These are phyloP conservation scores for Saururus chinensis DNA, from an alignment of 164 flowering plant species.

Conservation along the genomic window DNA sequence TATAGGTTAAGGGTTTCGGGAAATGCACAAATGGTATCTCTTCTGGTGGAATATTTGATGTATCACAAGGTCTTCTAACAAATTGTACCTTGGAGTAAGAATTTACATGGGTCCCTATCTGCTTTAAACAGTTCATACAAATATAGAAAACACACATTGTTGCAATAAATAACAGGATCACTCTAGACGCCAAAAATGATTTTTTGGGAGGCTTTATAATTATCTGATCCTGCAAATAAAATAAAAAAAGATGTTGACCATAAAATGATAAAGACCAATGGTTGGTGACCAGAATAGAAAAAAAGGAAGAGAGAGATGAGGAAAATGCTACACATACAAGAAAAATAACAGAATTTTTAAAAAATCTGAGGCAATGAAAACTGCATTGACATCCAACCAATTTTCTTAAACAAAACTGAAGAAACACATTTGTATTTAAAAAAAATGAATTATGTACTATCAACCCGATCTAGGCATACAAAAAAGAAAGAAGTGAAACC, in stretches of 20 bases:
- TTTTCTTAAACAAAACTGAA: neutral
- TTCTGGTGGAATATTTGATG: constrained; percentile 8
- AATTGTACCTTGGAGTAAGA: constrained; percentile 22
- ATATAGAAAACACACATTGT: constrained; percentile 63
- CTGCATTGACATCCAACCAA: neutral
- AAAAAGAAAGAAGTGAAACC: neutral
- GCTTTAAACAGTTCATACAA: constrained; percentile 64
- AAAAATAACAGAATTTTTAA: neutral
- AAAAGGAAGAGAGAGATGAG: neutral
- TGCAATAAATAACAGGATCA: constrained; percentile 46
- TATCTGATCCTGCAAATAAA: constrained; percentile 33
- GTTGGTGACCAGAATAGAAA: neutral
- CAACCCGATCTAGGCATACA: no score
- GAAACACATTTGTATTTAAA: neutral
- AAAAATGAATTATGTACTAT: neutral
- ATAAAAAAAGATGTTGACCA: neutral
- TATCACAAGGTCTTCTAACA: constrained; percentile 24
- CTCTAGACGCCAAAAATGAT: constrained; percentile 51
- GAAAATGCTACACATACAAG: no score
- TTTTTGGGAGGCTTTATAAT: constrained; percentile 62
- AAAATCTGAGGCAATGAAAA: neutral
- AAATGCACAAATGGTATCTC: constrained; percentile 39
- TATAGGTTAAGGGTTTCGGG: constrained; percentile 57
- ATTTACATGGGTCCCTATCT: constrained; percentile 27
- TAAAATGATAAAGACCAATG: neutral